A percentile compares a stretch with the other conserved stretches of the same genome.
Evolutionary conservation across 1,139 yeast genomes (phyloP).

Genomic region (Chernovozyma sophiae-reginae): DNA sequence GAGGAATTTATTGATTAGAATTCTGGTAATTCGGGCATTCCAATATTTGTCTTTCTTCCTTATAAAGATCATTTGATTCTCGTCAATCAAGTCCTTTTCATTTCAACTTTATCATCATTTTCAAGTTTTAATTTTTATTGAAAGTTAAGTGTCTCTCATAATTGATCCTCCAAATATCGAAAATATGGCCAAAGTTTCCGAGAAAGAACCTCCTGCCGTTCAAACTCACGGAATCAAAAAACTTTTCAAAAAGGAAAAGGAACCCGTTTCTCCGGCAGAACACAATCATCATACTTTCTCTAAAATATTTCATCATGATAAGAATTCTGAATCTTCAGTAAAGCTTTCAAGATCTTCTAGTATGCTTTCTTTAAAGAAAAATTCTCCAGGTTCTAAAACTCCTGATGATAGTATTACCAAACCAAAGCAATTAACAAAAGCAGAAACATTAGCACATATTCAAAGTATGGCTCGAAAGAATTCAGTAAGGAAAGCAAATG

Average conservation of each 20-base stretch:
- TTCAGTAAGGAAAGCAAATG: slow-evolving; percentile 10
- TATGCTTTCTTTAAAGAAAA: slow-evolving; percentile 5
- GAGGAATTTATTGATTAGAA: too few relatives aligned
- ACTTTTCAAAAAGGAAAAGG: slow-evolving; percentile 20
- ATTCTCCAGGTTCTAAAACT: slow-evolving; percentile 5
- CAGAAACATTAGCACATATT: slow-evolving; percentile 38
- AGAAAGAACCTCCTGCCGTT: slow-evolving; percentile 5
- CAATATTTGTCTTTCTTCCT: too few relatives aligned
- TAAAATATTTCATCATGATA: slow-evolving; percentile 23
- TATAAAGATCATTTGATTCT: too few relatives aligned
- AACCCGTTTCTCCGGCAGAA: slow-evolving; percentile 10
- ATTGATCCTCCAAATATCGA: neutral
- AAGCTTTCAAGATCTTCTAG: slow-evolving; percentile 6
- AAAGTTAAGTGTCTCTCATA: neutral
- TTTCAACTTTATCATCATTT: too few relatives aligned
- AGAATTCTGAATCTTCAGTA: slow-evolving; percentile 6
- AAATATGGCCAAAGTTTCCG: neutral
- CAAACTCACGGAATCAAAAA: slow-evolving; percentile 17
- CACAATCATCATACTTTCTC: slow-evolving; percentile 22
- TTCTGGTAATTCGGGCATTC: too few relatives aligned
- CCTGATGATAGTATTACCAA: slow-evolving; percentile 10
- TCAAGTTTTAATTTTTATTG: too few relatives aligned
- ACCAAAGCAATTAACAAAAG: slow-evolving; percentile 29
- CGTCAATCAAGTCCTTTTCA: too few relatives aligned
- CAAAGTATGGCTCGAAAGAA: slow-evolving; percentile 32